A percentile compares a stretch with the other conserved stretches of the same genome.
These are phyloP conservation scores for Myriosclerotinia scirpicola DNA, from an alignment of 2,329 filamentous ascomycete species.

Conservation along the genomic window DNA sequence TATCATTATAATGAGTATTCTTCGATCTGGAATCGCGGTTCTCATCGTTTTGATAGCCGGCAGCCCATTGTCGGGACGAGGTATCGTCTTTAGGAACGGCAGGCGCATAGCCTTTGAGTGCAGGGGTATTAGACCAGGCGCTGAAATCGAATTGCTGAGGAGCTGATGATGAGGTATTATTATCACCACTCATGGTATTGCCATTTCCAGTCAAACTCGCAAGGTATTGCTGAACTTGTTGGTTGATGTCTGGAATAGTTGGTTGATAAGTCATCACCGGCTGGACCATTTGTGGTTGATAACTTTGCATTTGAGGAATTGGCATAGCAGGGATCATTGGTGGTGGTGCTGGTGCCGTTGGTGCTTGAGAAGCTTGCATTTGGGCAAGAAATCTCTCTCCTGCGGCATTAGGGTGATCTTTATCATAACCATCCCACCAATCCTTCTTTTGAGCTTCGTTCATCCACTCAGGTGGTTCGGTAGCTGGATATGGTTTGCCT, in stretches of 20 bases:
- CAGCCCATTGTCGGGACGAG: conserved; percentile 27
- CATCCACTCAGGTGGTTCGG: conserved; percentile 55
- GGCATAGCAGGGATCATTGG: conserved; percentile 32
- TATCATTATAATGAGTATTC: conserved; percentile 13
- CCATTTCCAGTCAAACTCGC: conserved; percentile 34
- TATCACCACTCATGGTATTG: not conserved
- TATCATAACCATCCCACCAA: conserved; percentile 53
- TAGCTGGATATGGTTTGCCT: conserved; percentile 51
- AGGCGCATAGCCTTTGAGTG: conserved; percentile 15
- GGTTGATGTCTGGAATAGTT: conserved; percentile 30
- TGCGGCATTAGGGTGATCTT: conserved; percentile 43
- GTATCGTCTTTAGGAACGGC: not conserved
- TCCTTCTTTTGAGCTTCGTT: conserved; percentile 49
- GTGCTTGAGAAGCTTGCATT: conserved; percentile 30
- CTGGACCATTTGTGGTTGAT: conserved; percentile 27
- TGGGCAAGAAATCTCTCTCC: conserved; percentile 33
- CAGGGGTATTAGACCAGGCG: conserved; percentile 26
- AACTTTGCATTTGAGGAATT: conserved; percentile 26
- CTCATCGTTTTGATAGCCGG: conserved; percentile 27
- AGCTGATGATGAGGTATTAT: not conserved
- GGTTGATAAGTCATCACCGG: conserved; percentile 24
- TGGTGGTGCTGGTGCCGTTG: conserved; percentile 32
- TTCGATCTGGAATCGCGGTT: conserved; percentile 10
- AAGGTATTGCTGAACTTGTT: conserved; percentile 37
- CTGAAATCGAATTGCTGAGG: conserved; percentile 32